Evolutionary conservation across 805 yeast genomes (phyloP).

Genomic region (Teunomyces barrocoloradensis): DNA sequence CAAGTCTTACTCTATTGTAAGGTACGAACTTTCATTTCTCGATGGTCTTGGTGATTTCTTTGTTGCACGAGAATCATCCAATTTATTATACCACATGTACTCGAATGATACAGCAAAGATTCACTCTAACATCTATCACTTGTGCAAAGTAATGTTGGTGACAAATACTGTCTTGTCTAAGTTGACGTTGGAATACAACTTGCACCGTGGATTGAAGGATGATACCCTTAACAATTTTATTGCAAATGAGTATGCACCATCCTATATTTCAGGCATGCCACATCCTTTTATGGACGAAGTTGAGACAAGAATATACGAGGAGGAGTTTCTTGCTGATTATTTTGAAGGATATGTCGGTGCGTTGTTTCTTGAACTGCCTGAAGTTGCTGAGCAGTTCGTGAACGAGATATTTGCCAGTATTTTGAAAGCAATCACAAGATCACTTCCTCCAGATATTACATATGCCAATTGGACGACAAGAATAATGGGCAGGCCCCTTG

Average conservation of each 20-base stretch:
- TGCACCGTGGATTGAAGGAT: slow-evolving; percentile 36
- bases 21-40: slow-evolving; percentile 35
- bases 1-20: slow-evolving; percentile 20
- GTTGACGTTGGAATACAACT: slow-evolving; percentile 33
- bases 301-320: slow-evolving; percentile 29
- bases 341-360: slow-evolving; percentile 46
- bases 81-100: slow-evolving; percentile 29
- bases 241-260: slow-evolving; percentile 27
- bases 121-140: slow-evolving; percentile 17
- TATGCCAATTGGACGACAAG: slow-evolving; percentile 32
- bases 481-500: slow-evolving; percentile 30
- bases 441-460: slow-evolving; percentile 16
- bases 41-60: slow-evolving; percentile 44
- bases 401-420: slow-evolving; percentile 28
- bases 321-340: slow-evolving; percentile 41
- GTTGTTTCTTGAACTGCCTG: slow-evolving; percentile 36
- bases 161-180: slow-evolving; percentile 39
- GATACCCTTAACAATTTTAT: slow-evolving; percentile 19
- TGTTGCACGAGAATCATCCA: slow-evolving; percentile 36
- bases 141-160: slow-evolving; percentile 31
- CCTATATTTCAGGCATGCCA: slow-evolving; percentile 10
- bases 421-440: slow-evolving; percentile 23
- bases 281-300: slow-evolving; percentile 9
- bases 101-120: slow-evolving; percentile 8
- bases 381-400: slow-evolving; percentile 33